Percentiles rank a stretch among this genome's conserved stretches.
Conservation (phyloP, 305 asterid species). For the Fraxinus sp. region DNA sequence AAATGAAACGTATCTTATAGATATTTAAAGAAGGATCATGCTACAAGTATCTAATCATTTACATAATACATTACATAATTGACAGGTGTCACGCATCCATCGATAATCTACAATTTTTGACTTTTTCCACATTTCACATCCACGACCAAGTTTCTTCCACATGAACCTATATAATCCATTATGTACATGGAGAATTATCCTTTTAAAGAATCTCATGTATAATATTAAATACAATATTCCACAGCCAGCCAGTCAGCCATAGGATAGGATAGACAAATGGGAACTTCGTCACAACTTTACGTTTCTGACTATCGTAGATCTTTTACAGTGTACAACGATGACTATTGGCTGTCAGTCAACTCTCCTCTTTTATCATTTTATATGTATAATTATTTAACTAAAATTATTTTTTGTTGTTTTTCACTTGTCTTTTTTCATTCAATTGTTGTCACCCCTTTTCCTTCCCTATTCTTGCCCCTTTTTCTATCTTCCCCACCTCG, state of each 20-base stretch:
- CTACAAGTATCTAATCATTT: too few species aligned
- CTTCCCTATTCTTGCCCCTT: constrained; percentile 27
- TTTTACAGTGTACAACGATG: neutral
- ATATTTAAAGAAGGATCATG: too few species aligned
- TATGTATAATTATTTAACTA: neutral
- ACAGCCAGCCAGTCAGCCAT: neutral
- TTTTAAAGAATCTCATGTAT: neutral
- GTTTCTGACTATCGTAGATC: neutral
- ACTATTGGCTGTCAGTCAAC: constrained; percentile 32
- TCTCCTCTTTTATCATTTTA: constrained; percentile 12
- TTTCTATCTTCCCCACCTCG: constrained; percentile 19
- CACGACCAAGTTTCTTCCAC: too few species aligned
- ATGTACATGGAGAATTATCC: too few species aligned
- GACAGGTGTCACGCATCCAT: too few species aligned
- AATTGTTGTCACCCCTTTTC: constrained; percentile 31
- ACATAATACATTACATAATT: too few species aligned
- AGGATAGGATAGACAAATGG: neutral
- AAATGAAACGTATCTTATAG: too few species aligned
- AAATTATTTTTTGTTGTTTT: constrained; percentile 22
- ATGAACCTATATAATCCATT: too few species aligned
- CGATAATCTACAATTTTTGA: too few species aligned
- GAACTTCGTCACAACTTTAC: neutral
- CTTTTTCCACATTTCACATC: too few species aligned
- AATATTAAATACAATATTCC: neutral
- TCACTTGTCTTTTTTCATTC: constrained; percentile 22